These are phyloP conservation scores for Penicillium cinerascens DNA, from an alignment of 495 filamentous ascomycete genomes.

Conservation along the genomic window DNA sequence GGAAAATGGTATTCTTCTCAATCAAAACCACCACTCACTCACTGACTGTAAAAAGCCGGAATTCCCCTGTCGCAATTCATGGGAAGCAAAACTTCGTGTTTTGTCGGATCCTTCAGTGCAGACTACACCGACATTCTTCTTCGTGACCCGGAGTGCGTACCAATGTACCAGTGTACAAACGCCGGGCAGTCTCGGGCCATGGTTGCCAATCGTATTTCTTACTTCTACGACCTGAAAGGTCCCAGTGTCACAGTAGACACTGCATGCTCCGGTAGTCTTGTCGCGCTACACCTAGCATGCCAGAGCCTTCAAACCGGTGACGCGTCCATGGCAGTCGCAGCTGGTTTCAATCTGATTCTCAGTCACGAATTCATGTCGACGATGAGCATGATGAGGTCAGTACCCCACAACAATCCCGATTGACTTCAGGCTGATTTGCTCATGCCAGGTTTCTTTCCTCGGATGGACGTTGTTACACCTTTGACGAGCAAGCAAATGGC, in stretches of 20 bases:
- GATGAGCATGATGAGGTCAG: slow-evolving; percentile 22
- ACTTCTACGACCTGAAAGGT: slow-evolving; percentile 42
- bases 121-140: slow-evolving; percentile 32
- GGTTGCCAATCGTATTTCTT: slow-evolving; percentile 42
- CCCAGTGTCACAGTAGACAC: slow-evolving; percentile 47
- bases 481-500: slow-evolving; percentile 34
- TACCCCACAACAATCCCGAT: background rate
- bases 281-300: slow-evolving; percentile 49
- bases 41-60: slow-evolving; percentile 17
- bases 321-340: slow-evolving; percentile 35
- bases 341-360: slow-evolving; percentile 32
- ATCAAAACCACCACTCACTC: background rate
- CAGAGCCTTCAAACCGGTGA: slow-evolving; percentile 42
- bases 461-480: slow-evolving; percentile 32
- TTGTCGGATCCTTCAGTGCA: slow-evolving; percentile 34
- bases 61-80: slow-evolving; percentile 30
- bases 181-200: slow-evolving; percentile 35
- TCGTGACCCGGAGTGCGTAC: slow-evolving; percentile 27
- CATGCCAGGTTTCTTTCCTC: slow-evolving; percentile 23
- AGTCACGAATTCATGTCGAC: slow-evolving; percentile 25
- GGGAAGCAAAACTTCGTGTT: slow-evolving; percentile 49
- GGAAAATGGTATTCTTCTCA: slow-evolving; percentile 35
- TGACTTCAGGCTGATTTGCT: background rate
- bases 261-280: slow-evolving; percentile 50
- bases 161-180: slow-evolving; percentile 34